These are phyloP conservation scores for Tuctoria greenei DNA, from an alignment of 176 grass and related monocot species.

Conservation along the genomic window DNA sequence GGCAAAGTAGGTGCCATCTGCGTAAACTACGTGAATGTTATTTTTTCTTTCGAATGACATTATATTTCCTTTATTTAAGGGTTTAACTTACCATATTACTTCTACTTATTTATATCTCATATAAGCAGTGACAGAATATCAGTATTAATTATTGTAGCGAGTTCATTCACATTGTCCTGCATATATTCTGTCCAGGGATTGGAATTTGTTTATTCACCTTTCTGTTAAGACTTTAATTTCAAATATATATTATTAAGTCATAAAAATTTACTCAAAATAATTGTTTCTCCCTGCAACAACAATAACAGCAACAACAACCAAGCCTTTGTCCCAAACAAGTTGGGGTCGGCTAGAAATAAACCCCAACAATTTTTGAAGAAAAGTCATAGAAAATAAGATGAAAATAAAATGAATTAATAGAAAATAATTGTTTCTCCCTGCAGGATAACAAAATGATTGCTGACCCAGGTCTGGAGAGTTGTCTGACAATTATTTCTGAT, in stretches of 20 bases:
- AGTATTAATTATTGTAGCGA: background rate
- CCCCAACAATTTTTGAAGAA: no score
- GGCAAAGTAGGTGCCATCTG: constrained; percentile 17
- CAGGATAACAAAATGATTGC: constrained; percentile 51
- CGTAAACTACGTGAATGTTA: constrained; percentile 9
- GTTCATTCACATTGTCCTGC: background rate
- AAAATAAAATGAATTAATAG: constrained; percentile 11
- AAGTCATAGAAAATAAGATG: no score
- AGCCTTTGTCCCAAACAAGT: no score
- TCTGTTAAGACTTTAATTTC: constrained; percentile 20
- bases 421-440: constrained; percentile 21
- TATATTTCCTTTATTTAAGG: background rate
- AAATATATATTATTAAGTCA: background rate
- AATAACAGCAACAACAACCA: no score
- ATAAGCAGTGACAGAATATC: constrained; percentile 7
- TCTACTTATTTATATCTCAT: constrained; percentile 1
- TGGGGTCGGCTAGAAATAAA: no score
- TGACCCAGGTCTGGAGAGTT: constrained; percentile 34
- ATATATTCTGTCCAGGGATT: background rate
- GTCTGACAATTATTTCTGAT: constrained; percentile 15
- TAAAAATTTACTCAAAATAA: constrained; percentile 10
- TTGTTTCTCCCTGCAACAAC: constrained; percentile 46
- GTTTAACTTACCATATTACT: constrained; percentile 26
- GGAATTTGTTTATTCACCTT: background rate
- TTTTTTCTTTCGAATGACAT: background rate